Evolutionary conservation across 768 basidiomycete species (phyloP).

Genomic region (Leucocoprinus sp.): DNA sequence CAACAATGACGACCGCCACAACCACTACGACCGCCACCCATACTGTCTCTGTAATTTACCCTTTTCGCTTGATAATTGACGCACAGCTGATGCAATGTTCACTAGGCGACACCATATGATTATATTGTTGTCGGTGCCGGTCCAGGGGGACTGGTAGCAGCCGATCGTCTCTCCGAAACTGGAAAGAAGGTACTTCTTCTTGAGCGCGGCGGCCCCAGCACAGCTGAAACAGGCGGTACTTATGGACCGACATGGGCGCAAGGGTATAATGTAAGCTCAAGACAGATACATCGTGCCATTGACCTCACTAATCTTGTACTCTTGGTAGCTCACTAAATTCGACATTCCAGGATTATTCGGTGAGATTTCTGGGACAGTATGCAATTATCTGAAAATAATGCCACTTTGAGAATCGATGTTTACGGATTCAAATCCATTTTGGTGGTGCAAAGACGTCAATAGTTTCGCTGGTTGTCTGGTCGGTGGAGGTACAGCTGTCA

Average conservation of each 20-base stretch:
- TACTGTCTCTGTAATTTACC: slow-evolving; percentile 17
- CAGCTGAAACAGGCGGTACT: slow-evolving; percentile 48
- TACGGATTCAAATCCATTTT: slow-evolving; percentile 44
- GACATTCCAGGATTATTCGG: slow-evolving; percentile 56
- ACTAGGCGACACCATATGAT: slow-evolving; percentile 34
- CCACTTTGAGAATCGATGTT: slow-evolving; percentile 50
- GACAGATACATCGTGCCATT: too few species aligned
- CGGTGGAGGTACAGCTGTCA: slow-evolving; percentile 59
- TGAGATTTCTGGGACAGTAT: slow-evolving; percentile 6
- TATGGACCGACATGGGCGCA: slow-evolving; percentile 40
- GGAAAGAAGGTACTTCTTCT: slow-evolving; percentile 57
- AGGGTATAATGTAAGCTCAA: not conserved
- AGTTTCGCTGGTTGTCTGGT: slow-evolving; percentile 58
- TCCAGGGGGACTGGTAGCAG: slow-evolving; percentile 49
- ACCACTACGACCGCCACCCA: slow-evolving; percentile 26
- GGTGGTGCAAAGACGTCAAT: slow-evolving; percentile 61
- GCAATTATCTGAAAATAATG: not conserved
- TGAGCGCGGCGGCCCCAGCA: slow-evolving; percentile 58
- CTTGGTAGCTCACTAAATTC: slow-evolving; percentile 39
- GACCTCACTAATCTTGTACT: not conserved
- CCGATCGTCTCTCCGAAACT: slow-evolving; percentile 51
- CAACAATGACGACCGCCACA: slow-evolving; percentile 19
- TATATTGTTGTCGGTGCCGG: slow-evolving; percentile 54
- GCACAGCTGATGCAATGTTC: not conserved
- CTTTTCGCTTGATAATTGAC: not conserved